Percentiles rank a stretch among this genome's conserved stretches.
These are phyloP conservation scores for Penicillium pulvis DNA, from an alignment of 495 filamentous ascomycete species.

Conservation along the genomic window DNA sequence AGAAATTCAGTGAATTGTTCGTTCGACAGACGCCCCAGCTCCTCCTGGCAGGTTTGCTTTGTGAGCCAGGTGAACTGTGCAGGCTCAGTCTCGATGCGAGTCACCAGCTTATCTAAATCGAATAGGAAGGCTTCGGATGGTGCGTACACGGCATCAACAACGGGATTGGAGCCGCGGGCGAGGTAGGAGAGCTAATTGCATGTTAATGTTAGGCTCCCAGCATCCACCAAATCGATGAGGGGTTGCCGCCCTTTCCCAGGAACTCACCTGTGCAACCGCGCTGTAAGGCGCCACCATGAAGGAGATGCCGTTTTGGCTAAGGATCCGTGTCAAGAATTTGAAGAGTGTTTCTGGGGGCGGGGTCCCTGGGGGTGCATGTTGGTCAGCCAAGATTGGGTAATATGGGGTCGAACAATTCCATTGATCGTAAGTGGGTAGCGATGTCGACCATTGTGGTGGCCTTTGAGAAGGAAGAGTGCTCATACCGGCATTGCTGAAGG, in stretches of 20 bases:
- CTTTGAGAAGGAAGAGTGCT: constrained; percentile 1
- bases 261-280: constrained; percentile 79
- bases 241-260: neutral
- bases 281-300: constrained; percentile 90
- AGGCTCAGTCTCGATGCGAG: constrained; percentile 69
- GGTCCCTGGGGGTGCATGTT: constrained; percentile 46
- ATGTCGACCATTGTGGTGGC: constrained; percentile 6
- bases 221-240: neutral
- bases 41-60: constrained; percentile 67
- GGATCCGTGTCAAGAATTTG: constrained; percentile 71
- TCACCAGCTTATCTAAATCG: constrained; percentile 81
- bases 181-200: constrained; percentile 75
- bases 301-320: constrained; percentile 67
- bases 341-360: constrained; percentile 62
- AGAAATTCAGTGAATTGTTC: constrained; percentile 81
- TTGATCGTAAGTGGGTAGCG: constrained; percentile 1
- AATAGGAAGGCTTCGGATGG: constrained; percentile 88
- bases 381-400: constrained; percentile 21
- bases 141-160: constrained; percentile 78
- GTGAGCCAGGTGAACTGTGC: constrained; percentile 70
- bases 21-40: constrained; percentile 65
- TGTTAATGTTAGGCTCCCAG: constrained; percentile 8
- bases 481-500: constrained; percentile 82
- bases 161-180: constrained; percentile 64
- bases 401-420: constrained; percentile 1